Evolutionary conservation across 805 yeast species (phyloP), one percentile per base, ranked within the genome.

Genomic region (Metschnikowia dekortorum): DNA sequence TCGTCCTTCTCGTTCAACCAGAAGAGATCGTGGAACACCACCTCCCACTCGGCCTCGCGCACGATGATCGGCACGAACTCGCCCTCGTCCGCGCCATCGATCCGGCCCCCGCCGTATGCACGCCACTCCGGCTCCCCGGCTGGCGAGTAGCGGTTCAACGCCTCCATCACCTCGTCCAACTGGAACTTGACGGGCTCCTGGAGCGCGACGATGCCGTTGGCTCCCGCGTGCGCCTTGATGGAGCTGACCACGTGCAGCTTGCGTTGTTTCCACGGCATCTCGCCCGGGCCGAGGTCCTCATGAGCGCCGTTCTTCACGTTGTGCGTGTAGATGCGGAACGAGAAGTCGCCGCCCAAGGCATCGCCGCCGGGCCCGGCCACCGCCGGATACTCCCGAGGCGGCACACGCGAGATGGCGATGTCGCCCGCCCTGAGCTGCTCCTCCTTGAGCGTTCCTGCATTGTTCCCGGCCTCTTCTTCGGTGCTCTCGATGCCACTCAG

Each of bases 251-350:
- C 50, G 47, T 49, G 54, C 30, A 53, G 53, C 34, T 49, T 50
- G 18, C 73, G 49, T 13, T 54, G 48, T 1, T 41, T 38, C 73
- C 73, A 68, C 26, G 59, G 53, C 33, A 47, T 53, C 53, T 68
- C 73, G 10, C 67, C 70, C 1, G 56, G 49, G 13, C 46, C 64
- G 4, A 65, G 53, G 8, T 40, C 45, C 7, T 49, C 55, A 48
- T 59, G 61, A 22, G 62, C 66, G 7, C 68, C 71, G 49, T 64
- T 67, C 39, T 66, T 68, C 48, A 69, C 58, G 55, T 69, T 69
- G 47, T 69, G 73, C 10, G 71, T 63, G 50, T 69, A 69, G n/a
- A 69, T 54, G 18, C 74, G 58, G 52, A 69, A 64, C n/a, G 39
- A 47, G 3, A 67, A 32, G 4, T 63, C 56, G 1, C 40, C 49